Percentiles rank a stretch among this genome's conserved stretches.
These are phyloP conservation scores for Cladosporium oxysporum DNA, from an alignment of 2,329 filamentous ascomycete genomes.

Conservation along the genomic window DNA sequence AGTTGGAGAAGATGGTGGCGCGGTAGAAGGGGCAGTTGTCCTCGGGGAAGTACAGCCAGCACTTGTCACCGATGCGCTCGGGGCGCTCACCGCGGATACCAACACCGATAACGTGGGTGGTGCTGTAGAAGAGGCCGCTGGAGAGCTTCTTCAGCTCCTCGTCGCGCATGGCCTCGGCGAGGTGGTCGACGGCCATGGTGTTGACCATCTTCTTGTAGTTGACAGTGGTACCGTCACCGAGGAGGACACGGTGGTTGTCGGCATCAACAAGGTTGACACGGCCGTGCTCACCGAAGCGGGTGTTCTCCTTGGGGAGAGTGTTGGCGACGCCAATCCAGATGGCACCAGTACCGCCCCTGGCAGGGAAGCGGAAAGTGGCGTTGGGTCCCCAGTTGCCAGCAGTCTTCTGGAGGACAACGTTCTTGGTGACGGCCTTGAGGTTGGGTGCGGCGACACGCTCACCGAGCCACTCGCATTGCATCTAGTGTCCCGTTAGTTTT, in stretches of 20 bases:
- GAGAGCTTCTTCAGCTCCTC: conserved; percentile 77
- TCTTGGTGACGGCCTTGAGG: conserved; percentile 88
- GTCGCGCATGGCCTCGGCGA: conserved; percentile 85
- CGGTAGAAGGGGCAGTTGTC: conserved; percentile 99
- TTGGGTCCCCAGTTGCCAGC: conserved; percentile 98
- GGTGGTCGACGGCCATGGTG: conserved; percentile 92
- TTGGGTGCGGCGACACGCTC: conserved; percentile 97
- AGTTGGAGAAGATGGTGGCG: conserved; percentile 99
- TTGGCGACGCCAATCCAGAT: conserved; percentile 98
- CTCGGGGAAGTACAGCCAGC: conserved; percentile 99
- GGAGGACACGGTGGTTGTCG: conserved; percentile 75
- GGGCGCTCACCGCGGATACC: conserved; percentile 89
- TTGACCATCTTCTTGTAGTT: conserved; percentile 90
- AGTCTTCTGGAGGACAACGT: conserved; percentile 93
- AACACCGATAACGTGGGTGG: conserved; percentile 95
- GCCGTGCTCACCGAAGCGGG: conserved; percentile 81
- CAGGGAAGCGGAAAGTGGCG: conserved; percentile 96
- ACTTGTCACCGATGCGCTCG: conserved; percentile 97
- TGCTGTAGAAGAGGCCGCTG: conserved; percentile 95
- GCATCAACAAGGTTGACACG: conserved; percentile 86
- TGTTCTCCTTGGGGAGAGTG: conserved; percentile 89
- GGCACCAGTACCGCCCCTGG: conserved; percentile 90
- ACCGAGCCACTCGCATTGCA: conserved; percentile 98
- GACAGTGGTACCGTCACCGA: conserved; percentile 83
- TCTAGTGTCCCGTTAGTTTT: conserved; percentile 56